These are phyloP conservation scores for Scedosporium minutisporum DNA, from an alignment of 2,329 filamentous ascomycete genomes.

Conservation along the genomic window DNA sequence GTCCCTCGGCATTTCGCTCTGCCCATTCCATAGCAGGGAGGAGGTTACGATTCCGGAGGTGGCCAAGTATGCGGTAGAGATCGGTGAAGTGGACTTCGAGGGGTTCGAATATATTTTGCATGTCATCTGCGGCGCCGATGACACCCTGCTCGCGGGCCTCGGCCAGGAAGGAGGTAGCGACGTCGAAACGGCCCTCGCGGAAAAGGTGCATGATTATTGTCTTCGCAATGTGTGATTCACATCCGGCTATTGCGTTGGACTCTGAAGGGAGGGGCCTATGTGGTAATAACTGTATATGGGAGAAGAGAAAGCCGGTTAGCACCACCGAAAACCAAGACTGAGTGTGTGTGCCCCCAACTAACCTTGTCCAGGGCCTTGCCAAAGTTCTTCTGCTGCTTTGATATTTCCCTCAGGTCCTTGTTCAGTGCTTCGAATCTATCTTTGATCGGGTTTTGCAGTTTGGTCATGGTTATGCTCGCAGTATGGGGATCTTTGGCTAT, in stretches of 20 bases:
- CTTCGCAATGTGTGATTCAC: slow-evolving; percentile 60
- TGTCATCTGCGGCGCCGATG: slow-evolving; percentile 1
- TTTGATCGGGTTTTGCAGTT: slow-evolving; percentile 78
- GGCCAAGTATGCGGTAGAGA: slow-evolving; percentile 83
- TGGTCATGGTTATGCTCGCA: slow-evolving; percentile 66
- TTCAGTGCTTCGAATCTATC: slow-evolving; percentile 71
- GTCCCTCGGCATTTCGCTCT: slow-evolving; percentile 52
- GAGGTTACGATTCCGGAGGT: slow-evolving; percentile 67
- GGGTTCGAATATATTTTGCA: not conserved
- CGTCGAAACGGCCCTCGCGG: slow-evolving; percentile 84
- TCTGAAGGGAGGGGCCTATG: slow-evolving; percentile 61
- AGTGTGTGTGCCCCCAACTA: slow-evolving; percentile 11
- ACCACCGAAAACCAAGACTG: not conserved
- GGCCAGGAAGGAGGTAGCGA: slow-evolving; percentile 73
- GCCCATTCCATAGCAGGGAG: slow-evolving; percentile 84
- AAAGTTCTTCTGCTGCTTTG: slow-evolving; percentile 74
- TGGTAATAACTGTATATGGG: slow-evolving; percentile 23
- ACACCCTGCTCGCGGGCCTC: slow-evolving; percentile 39
- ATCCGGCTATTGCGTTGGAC: slow-evolving; percentile 59
- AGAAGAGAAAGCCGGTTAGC: not conserved
- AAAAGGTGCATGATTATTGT: slow-evolving; percentile 95
- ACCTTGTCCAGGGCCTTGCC: slow-evolving; percentile 79
- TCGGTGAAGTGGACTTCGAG: slow-evolving; percentile 51
- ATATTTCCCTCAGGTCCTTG: slow-evolving; percentile 71
- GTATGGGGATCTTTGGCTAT: slow-evolving; percentile 53